A percentile compares a stretch with the other conserved stretches of the same genome.
phyloP scores from a whole-genome alignment of 805 yeast species.

The Alloascoidea hylecoeti region DNA sequence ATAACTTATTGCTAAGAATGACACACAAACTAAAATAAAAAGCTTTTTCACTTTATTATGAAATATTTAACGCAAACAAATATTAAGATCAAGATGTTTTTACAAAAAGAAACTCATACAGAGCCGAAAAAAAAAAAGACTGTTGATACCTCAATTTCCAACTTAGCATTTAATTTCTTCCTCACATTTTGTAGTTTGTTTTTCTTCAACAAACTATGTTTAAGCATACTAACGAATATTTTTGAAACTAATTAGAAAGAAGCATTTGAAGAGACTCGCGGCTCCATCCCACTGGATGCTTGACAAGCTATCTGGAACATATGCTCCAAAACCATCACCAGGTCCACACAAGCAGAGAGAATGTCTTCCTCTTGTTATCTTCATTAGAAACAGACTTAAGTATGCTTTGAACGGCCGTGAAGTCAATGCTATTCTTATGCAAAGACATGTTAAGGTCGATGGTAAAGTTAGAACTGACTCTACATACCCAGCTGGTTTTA shows the following conservation, averaged over 20 bases:
- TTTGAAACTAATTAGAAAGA: conserved; percentile 47
- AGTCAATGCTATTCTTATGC: conserved; percentile 96
- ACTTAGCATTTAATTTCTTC: too few relatives aligned
- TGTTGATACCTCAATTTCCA: too few relatives aligned
- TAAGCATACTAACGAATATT: too few relatives aligned
- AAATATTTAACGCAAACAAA: background rate
- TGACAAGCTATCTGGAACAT: conserved; percentile 98
- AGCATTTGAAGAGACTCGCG: conserved; percentile 98
- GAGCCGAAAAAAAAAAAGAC: too few relatives aligned
- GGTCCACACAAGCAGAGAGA: conserved; percentile 99
- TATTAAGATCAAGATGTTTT: background rate
- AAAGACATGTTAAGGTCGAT: conserved; percentile 96
- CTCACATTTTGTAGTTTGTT: too few relatives aligned
- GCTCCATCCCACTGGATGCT: conserved; percentile 99
- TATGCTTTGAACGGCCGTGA: conserved; percentile 98
- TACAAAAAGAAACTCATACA: conserved; percentile 1
- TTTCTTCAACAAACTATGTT: conserved; percentile 1
- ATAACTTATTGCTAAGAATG: background rate
- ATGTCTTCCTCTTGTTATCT: conserved; percentile 92
- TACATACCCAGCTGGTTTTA: conserved; percentile 98
- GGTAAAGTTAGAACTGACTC: conserved; percentile 99
- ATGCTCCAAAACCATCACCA: conserved; percentile 99
- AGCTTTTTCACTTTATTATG: background rate
- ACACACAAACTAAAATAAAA: background rate
- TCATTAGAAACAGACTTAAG: conserved; percentile 97